Conservation (phyloP, 768 basidiomycete species). For the Leccinellum albellum region DNA sequence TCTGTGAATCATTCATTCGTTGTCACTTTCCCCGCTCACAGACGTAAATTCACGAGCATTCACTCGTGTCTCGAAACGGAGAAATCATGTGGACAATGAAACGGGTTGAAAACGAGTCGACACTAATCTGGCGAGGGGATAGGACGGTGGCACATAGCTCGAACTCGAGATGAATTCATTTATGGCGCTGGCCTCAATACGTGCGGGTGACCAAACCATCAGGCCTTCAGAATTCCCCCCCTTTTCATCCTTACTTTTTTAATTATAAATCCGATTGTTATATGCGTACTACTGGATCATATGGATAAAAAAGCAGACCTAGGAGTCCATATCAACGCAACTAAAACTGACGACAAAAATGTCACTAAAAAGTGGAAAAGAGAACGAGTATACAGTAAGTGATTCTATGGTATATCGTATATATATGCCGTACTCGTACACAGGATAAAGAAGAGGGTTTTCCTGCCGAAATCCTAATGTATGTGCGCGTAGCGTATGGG, state of each 20-base stretch:
- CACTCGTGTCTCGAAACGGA: too few relatives aligned
- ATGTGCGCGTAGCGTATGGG: background rate
- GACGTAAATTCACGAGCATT: too few relatives aligned
- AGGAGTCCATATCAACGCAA: background rate
- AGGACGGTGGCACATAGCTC: too few relatives aligned
- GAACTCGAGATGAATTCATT: too few relatives aligned
- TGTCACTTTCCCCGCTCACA: too few relatives aligned
- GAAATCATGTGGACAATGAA: too few relatives aligned
- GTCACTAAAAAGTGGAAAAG: background rate
- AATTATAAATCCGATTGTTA: background rate
- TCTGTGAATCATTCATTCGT: too few relatives aligned
- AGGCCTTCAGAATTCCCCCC: background rate
- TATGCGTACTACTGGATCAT: background rate
- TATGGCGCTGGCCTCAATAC: too few relatives aligned
- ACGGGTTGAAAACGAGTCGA: too few relatives aligned
- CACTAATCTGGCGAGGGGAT: too few relatives aligned
- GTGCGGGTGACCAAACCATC: too few relatives aligned
- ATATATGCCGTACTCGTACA: slow-evolving; percentile 4
- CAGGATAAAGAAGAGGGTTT: background rate
- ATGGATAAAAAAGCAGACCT: background rate
- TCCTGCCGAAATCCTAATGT: background rate
- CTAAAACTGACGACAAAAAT: background rate
- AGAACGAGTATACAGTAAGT: background rate
- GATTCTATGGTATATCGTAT: slow-evolving; percentile 4
- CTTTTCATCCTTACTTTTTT: background rate